Base-by-base conservation (phyloP, 148 eudicot species). In the Camellia lanceoleosa region DNA sequence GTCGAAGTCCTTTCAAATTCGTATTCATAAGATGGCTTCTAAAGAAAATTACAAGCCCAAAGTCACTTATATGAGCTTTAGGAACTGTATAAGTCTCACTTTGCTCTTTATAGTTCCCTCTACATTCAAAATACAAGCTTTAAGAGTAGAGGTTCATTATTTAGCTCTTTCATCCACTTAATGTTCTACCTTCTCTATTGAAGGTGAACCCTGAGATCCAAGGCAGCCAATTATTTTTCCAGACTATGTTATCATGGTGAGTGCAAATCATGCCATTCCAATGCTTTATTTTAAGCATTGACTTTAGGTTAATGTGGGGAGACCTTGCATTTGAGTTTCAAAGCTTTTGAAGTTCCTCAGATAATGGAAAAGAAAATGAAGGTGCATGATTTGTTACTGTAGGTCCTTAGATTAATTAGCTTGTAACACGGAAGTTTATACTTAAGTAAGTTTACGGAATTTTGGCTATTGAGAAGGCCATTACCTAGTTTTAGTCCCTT, bases 131-230 rank as follows among this genome's bases (percentile, higher is more conserved):
- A 15, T 13, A 72, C 23, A 15, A 18, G 44, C 46, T 5, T 15
- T 55, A 38, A n/a, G 15, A 56, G 15, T 58, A 56, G 23, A 56
- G 60, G 20, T 8, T 43, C n/a, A 23, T 52, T 51, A 5, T 52
- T 72, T 8, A 20, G 61, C 60, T 12, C 42, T 23, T 74, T 19
- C 38, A 11, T 30, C 49, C 23, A 13, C 20, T 38, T 19, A 15
- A n/a, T 23, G 75, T 14, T 42, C 5, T 71, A 70, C 52, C 75
- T 20, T 43, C n/a, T 52, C 42, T 23, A 51, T 20, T 23, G 20
- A 72, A 72, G 75, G 41, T 72, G 42, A 51, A 49, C 5, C 59
- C 60, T 49, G 56, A n/a, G 10, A 72, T 72, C 59, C 74, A 71
- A n/a, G 60, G 60, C 42, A 72, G 23, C 23, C 60, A 61, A 61